These are phyloP conservation scores for Calonectria naviculata DNA, from an alignment of 2,329 filamentous ascomycete species.

Conservation along the genomic window DNA sequence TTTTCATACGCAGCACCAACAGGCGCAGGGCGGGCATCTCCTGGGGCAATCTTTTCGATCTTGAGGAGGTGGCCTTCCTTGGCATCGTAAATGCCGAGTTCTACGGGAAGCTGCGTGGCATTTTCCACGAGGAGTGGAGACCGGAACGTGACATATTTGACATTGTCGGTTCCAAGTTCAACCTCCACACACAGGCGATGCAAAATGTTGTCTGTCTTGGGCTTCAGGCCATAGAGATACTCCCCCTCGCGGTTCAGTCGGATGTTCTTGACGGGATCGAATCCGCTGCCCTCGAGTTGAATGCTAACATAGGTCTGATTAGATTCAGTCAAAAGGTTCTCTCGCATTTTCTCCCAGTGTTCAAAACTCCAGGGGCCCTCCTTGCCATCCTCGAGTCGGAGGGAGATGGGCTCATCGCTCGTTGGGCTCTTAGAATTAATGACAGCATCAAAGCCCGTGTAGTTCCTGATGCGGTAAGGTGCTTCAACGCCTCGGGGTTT, in stretches of 20 bases:
- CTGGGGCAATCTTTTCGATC: constrained; percentile 96
- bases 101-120: constrained; percentile 94
- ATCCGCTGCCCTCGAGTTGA: constrained; percentile 91
- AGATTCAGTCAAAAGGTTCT: constrained; percentile 87
- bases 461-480: constrained; percentile 93
- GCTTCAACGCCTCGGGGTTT: constrained; percentile 93
- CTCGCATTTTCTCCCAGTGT: constrained; percentile 95
- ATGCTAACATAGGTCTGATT: constrained; percentile 83
- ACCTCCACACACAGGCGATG: constrained; percentile 95
- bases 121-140: constrained; percentile 95
- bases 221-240: constrained; percentile 86
- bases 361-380: constrained; percentile 97
- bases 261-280: constrained; percentile 89
- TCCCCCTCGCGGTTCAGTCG: constrained; percentile 95
- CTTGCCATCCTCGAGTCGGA: constrained; percentile 86
- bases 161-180: constrained; percentile 89
- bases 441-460: constrained; percentile 91
- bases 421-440: constrained; percentile 81
- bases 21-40: constrained; percentile 88
- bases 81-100: constrained; percentile 89
- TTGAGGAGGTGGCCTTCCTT: constrained; percentile 91
- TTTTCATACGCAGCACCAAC: constrained; percentile 94
- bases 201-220: constrained; percentile 84
- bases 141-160: constrained; percentile 97
- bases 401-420: constrained; percentile 75